A percentile compares a stretch with the other conserved stretches of the same genome.
Conservation (phyloP, 2,329 filamentous ascomycete genomes). For the Samsoniella hepiali region DNA sequence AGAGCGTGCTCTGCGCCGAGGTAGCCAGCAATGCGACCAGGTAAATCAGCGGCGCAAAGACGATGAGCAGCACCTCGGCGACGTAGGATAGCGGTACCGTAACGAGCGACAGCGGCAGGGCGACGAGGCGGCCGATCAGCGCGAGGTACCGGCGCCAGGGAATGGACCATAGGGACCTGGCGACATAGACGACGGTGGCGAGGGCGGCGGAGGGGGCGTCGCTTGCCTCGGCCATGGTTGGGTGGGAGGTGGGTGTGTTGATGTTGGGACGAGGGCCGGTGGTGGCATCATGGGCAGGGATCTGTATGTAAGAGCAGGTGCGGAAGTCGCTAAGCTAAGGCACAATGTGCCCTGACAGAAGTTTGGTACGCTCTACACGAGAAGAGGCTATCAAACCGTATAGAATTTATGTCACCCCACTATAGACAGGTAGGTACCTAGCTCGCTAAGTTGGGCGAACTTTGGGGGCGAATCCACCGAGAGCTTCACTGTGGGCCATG, state of each 20-base stretch:
- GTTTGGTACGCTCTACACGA: too few species aligned
- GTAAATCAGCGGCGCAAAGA: constrained; percentile 38
- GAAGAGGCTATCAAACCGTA: too few species aligned
- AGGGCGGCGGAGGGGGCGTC: constrained; percentile 28
- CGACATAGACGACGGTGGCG: constrained; percentile 25
- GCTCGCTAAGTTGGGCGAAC: not conserved
- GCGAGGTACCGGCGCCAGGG: constrained; percentile 28
- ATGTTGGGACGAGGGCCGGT: not conserved
- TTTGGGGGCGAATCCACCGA: not conserved
- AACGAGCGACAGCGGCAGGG: constrained; percentile 32
- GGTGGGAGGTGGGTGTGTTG: not conserved
- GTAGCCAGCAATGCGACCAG: constrained; percentile 30
- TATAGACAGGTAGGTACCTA: too few species aligned
- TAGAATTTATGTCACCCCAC: too few species aligned
- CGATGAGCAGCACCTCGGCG: constrained; percentile 27
- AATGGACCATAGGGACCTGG: constrained; percentile 22
- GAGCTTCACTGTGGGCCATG: not conserved
- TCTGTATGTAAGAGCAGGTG: too few species aligned
- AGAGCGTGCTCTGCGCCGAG: constrained; percentile 24
- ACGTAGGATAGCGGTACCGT: constrained; percentile 31
- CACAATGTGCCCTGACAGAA: too few species aligned
- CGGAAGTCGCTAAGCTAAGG: too few species aligned
- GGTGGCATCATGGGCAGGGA: too few species aligned
- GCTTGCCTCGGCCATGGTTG: constrained; percentile 17
- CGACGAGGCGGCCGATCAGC: constrained; percentile 24